A percentile compares a stretch with the other conserved stretches of the same genome.
phyloP scores from a whole-genome alignment of 306 rosid genomes.

The Acacia acuminata region DNA sequence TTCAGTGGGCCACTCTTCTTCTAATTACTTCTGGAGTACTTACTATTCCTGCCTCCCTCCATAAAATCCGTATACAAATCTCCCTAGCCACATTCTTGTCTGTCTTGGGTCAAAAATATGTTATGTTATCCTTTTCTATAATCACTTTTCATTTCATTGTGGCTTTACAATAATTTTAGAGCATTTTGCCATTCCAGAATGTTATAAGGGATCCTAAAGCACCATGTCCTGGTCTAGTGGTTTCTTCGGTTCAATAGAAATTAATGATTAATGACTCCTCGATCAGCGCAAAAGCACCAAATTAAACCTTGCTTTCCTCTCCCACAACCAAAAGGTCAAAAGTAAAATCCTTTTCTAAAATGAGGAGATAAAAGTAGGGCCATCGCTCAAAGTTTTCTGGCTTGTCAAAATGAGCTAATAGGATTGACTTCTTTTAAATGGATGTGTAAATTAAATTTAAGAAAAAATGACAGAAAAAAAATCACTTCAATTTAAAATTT shows the following conservation, averaged over 20 bases:
- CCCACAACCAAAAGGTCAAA: background rate
- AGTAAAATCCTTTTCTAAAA: background rate
- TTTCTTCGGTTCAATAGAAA: background rate
- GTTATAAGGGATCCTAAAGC: background rate
- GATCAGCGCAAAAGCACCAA: background rate
- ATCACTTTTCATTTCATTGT: background rate
- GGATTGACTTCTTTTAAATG: too few species aligned
- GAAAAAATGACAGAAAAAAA: too few species aligned
- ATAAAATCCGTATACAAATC: background rate
- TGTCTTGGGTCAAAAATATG: too few species aligned
- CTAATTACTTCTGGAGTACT: background rate
- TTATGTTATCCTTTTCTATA: background rate
- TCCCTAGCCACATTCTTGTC: background rate
- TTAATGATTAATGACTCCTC: background rate
- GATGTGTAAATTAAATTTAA: too few species aligned
- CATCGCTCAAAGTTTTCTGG: background rate
- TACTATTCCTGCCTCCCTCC: background rate
- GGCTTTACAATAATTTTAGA: background rate
- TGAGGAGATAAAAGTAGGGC: background rate
- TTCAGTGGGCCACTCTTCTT: background rate
- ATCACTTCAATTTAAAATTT: too few species aligned
- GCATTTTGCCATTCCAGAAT: background rate
- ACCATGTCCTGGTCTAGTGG: background rate
- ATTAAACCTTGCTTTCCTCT: background rate
- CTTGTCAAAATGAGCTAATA: background rate